phyloP scores from a whole-genome alignment of 1,139 yeast species.

The Meyerozyma athensensis region DNA sequence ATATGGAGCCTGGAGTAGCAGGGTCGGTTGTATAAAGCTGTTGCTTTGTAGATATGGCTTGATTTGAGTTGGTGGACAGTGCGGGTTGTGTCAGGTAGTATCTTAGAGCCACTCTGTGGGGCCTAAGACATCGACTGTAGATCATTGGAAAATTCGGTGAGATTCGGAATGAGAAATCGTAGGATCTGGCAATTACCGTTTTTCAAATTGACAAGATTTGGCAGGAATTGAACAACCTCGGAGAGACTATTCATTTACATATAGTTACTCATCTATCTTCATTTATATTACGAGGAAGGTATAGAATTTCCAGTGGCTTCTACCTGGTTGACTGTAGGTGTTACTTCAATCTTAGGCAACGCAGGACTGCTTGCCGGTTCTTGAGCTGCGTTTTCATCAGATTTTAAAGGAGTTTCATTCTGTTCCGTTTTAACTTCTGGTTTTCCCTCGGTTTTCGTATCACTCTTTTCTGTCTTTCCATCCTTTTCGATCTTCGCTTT shows the following conservation, averaged over 20 bases:
- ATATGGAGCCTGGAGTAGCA: conserved; percentile 81
- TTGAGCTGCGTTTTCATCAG: conserved; percentile 2
- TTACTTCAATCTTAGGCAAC: conserved; percentile 1
- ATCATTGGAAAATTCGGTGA: neutral
- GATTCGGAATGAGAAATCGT: conserved; percentile 13
- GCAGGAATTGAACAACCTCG: too few relatives aligned
- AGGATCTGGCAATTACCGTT: too few relatives aligned
- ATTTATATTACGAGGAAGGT: too few relatives aligned
- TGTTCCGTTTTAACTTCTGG: conserved; percentile 6
- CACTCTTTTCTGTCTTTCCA: too few relatives aligned
- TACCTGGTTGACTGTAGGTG: too few relatives aligned
- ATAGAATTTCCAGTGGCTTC: too few relatives aligned
- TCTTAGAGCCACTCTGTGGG: neutral
- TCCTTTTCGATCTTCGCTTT: conserved; percentile 4
- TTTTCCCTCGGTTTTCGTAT: conserved; percentile 3
- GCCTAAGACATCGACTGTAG: neutral
- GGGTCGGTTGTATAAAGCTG: conserved; percentile 72
- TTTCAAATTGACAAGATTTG: too few relatives aligned
- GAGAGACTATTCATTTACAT: too few relatives aligned
- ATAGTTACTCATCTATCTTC: too few relatives aligned
- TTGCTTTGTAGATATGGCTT: conserved; percentile 57
- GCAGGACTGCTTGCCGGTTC: conserved; percentile 5
- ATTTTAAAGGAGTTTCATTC: neutral
- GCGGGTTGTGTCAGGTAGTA: conserved; percentile 3
- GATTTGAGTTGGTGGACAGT: conserved; percentile 36